Evolutionary conservation across 768 basidiomycete species (phyloP), one percentile per base, ranked within the genome.

Genomic region (Candolleomyces aberdarensis): DNA sequence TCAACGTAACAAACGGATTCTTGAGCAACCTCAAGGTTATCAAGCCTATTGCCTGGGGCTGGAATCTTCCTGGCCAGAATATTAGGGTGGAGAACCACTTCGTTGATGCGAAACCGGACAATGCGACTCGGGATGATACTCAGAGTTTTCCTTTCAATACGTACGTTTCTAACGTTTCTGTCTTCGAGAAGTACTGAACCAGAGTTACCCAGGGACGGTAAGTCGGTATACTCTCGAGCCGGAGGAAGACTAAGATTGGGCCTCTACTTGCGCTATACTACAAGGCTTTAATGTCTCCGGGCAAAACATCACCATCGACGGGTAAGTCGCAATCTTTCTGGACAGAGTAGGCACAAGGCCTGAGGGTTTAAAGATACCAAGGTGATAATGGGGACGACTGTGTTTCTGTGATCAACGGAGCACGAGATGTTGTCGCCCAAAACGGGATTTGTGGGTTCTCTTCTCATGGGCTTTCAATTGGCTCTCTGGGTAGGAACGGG

Each of bases 1-100:
- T 80, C 70, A 80, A 80, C 56, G 76, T 79, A 9, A 80, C 78
- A 7, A 76, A 76, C 49, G 79, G 79, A 19, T 56, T 71, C 41
- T 64, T 73, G 19, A 64, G 67, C 26, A 68, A 75, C 47, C 66
- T 79, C 13, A 76, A 81, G 74, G 72, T 80, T 58, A 76, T 78
- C 67, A 80, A 82, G 57, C 80, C 81, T 10, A 70, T 83, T 58
- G 80, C 81, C 10, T 83, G 81, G 81, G 78, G 77, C 9, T 78
- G 76, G 75, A 76, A 75, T 63, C 60, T 79, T 19, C 74, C 76
- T 4, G 77, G 77, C 4, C 60, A 67, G 59, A 79, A 79, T 61
- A 66, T 78, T 29, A 70, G 67, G 40, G 74, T 78, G 11, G 70
- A 74, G 56, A 72, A 78, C 61, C 76, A 77, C 58, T 76, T 71